Conservation (phyloP, 148 eudicot genomes). For the Persicaria maculosa region DNA sequence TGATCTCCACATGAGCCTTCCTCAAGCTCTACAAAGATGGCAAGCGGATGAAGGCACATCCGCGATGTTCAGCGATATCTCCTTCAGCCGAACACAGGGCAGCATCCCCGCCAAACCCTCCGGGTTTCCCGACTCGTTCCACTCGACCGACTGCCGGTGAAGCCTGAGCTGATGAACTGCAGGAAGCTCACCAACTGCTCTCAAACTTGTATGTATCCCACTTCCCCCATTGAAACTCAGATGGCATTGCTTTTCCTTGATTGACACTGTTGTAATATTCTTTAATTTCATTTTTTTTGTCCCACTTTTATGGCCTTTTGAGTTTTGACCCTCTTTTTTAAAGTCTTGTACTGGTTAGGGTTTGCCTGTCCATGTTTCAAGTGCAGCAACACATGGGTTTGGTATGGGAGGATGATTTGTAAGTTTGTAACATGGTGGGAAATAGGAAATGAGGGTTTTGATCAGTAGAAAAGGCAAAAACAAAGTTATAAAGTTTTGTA, state of each 20-base stretch:
- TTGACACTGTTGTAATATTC: neutral
- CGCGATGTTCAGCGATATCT: conserved; percentile 25
- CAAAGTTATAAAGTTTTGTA: conserved; percentile 4
- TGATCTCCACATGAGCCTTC: conserved; percentile 46
- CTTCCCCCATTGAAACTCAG: neutral
- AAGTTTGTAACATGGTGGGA: conserved; percentile 10
- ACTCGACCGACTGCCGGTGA: conserved; percentile 35
- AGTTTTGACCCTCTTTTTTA: neutral
- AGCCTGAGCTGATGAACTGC: too few species aligned
- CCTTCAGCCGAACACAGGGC: conserved; percentile 25
- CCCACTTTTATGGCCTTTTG: neutral
- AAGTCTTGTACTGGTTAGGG: neutral
- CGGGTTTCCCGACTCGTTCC: conserved; percentile 34
- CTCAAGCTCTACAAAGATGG: conserved; percentile 50
- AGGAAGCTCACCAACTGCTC: neutral
- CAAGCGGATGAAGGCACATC: conserved; percentile 44
- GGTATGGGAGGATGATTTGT: conserved; percentile 9
- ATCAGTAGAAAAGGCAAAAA: neutral
- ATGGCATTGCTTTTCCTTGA: neutral
- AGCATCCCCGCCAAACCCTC: conserved; percentile 42
- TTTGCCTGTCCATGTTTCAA: neutral
- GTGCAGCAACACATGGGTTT: conserved; percentile 16
- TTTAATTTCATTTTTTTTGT: neutral
- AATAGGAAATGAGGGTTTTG: neutral
- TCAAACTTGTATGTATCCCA: neutral